Base-by-base conservation (phyloP, 495 filamentous ascomycete genomes). In the Parathielavia appendiculata region DNA sequence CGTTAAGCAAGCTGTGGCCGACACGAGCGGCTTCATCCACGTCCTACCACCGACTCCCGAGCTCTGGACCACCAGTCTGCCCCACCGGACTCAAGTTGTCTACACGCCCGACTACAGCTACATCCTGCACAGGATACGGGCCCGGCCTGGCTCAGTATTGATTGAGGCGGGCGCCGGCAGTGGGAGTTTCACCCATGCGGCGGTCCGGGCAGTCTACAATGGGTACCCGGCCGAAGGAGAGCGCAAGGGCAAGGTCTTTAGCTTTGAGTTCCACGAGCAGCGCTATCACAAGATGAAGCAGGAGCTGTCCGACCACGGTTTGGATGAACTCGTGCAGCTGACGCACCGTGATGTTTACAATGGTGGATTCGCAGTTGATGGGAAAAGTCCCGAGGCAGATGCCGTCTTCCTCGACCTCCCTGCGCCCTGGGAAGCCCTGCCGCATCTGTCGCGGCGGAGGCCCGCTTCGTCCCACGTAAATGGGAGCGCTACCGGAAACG, bases 91-190 rank as follows among this genome's bases (percentile, higher is more conserved):
- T 10, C 93, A 98, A 73, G 92, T 98, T 49, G 93, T 98, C 61
- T 98, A 98, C 67, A 96, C 90, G 1, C 91, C 95, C 11, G 93
- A 98, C 71, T 96, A 95, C 74, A 95, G 91, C 73, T 98, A 93
- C 68, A 86, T 98, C 39, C 80, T 98, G 22, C 90, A 96, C 68
- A 81, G 91, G 47, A 78, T 98, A 49, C 83, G 89, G 14, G 92
- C 86, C 3, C 75, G 89, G 22, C 91, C 93, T 0, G 95, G 93
- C 3, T 82, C 79, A 11, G 81, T 80, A 11, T 67, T 98, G 12
- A 93, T 98, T 49, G 93, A 98, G 73, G 95, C 93, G 2, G 93
- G 93, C 20, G 90, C 92, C 0, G 93, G 93, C 1, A 96, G 91
- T 71, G 93, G 93, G 10, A 92, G 87, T 32, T 98, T 98, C 72